phyloP scores from a whole-genome alignment of 2,329 filamentous ascomycete species.

The Sporothrix brunneoviolacea region DNA sequence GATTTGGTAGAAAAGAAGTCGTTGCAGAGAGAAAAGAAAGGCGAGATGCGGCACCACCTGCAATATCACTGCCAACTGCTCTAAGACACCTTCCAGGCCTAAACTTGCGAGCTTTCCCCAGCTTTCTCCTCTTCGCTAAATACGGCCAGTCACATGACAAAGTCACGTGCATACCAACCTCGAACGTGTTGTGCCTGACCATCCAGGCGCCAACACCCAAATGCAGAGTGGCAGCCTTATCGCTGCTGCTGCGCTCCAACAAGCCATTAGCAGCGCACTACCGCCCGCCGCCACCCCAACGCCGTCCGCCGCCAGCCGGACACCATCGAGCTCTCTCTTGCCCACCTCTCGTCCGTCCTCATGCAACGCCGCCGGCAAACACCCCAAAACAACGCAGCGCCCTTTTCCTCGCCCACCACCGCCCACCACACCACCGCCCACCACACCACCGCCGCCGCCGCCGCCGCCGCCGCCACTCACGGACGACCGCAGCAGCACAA shows the following conservation, averaged over 20 bases:
- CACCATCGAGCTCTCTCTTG: not conserved
- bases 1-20: too few species aligned
- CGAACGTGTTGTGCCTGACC: not conserved
- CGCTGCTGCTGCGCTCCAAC: conserved; percentile 1
- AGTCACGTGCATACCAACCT: too few species aligned
- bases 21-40: not conserved
- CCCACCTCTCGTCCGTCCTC: not conserved
- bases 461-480: not conserved
- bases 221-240: conserved; percentile 3
- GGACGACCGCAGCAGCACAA: too few species aligned
- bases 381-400: conserved; percentile 8
- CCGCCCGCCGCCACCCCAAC: not conserved
- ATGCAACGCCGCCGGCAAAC: conserved; percentile 20
- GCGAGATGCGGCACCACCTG: not conserved
- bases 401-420: conserved; percentile 1
- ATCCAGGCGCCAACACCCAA: conserved; percentile 1
- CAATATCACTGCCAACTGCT: not conserved
- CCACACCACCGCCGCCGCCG: not conserved
- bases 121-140: too few species aligned
- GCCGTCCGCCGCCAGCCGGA: not conserved
- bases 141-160: too few species aligned
- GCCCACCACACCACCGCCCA: not conserved
- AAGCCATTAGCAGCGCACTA: conserved; percentile 1
- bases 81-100: not conserved
- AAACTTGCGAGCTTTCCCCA: conserved; percentile 1